phyloP scores from a whole-genome alignment of 129 eudicot species.

The Flaveria bidentis region DNA sequence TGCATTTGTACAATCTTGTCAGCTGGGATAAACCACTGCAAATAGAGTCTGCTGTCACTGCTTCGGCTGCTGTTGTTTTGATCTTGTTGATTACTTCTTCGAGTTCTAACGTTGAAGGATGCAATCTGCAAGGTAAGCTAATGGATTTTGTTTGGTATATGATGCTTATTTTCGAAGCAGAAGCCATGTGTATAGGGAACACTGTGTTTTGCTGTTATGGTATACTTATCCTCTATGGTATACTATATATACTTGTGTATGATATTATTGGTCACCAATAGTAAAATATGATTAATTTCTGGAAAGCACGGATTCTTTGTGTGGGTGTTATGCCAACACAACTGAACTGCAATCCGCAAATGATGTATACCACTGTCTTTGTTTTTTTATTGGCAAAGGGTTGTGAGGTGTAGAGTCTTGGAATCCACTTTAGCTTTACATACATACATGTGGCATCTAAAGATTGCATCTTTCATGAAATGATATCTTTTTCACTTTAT shows the following conservation, averaged over 20 bases:
- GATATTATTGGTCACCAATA: slow-evolving; percentile 18
- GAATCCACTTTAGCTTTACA: not conserved
- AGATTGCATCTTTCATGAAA: slow-evolving; percentile 13
- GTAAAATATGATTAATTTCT: not conserved
- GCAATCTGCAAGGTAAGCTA: slow-evolving; percentile 57
- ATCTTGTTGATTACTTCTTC: slow-evolving; percentile 41
- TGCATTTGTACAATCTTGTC: slow-evolving; percentile 44
- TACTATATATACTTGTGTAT: slow-evolving; percentile 5
- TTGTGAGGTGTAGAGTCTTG: slow-evolving; percentile 17
- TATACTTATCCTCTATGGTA: slow-evolving; percentile 20
- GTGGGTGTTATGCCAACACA: slow-evolving; percentile 27
- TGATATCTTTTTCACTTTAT: slow-evolving; percentile 20
- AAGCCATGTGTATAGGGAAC: slow-evolving; percentile 34
- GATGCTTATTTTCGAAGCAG: slow-evolving; percentile 23
- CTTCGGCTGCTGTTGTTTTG: slow-evolving; percentile 21
- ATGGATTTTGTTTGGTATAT: slow-evolving; percentile 45
- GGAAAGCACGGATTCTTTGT: slow-evolving; percentile 14
- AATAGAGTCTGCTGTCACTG: slow-evolving; percentile 28
- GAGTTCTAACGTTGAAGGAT: slow-evolving; percentile 34
- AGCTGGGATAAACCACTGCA: slow-evolving; percentile 41
- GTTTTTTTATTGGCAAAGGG: slow-evolving; percentile 10
- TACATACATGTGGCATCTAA: slow-evolving; percentile 23
- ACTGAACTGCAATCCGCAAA: not conserved
- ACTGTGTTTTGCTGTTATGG: slow-evolving; percentile 4
- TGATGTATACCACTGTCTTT: slow-evolving; percentile 1